A percentile compares a stretch with the other conserved stretches of the same genome.
These are phyloP conservation scores for Schrenkiella parvula DNA, from an alignment of 345 rosid genomes.

Conservation along the genomic window DNA sequence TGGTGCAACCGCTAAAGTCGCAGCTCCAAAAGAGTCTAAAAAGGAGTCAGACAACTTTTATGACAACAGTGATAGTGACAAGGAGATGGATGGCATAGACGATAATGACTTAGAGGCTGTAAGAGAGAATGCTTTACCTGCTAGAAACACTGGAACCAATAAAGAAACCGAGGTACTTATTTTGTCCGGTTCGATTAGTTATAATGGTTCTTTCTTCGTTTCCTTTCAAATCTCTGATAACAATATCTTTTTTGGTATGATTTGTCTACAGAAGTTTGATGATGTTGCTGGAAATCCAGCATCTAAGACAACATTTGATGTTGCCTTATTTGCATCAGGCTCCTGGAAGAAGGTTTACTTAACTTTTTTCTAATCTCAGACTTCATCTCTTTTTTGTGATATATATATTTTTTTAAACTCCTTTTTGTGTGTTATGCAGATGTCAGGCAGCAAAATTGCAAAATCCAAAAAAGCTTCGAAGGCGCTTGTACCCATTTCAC, in stretches of 20 bases:
- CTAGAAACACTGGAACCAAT: slow-evolving; percentile 37
- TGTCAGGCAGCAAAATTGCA: slow-evolving; percentile 38
- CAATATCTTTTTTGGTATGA: neutral
- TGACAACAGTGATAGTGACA: slow-evolving; percentile 64
- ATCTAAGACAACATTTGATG: slow-evolving; percentile 78
- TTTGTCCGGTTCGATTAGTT: neutral
- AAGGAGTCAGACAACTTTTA: slow-evolving; percentile 44
- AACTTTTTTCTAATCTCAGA: neutral
- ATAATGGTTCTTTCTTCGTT: neutral
- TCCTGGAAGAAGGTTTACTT: slow-evolving; percentile 66
- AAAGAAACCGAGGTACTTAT: slow-evolving; percentile 41
- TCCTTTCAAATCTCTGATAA: neutral
- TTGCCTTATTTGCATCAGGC: slow-evolving; percentile 67
- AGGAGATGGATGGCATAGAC: slow-evolving; percentile 45
- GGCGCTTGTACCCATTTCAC: slow-evolving; percentile 22
- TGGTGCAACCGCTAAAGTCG: slow-evolving; percentile 48
- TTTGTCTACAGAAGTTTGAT: slow-evolving; percentile 43
- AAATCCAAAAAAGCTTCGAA: slow-evolving; percentile 37
- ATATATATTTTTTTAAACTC: neutral
- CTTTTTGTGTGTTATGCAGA: slow-evolving; percentile 37
- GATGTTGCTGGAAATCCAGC: slow-evolving; percentile 44
- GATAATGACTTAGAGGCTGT: slow-evolving; percentile 28
- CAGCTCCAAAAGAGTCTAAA: slow-evolving; percentile 37
- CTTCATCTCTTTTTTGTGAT: neutral
- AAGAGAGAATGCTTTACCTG: slow-evolving; percentile 32